Base-by-base conservation (phyloP, 179 eudicot genomes). In the Beta corolliflora region DNA sequence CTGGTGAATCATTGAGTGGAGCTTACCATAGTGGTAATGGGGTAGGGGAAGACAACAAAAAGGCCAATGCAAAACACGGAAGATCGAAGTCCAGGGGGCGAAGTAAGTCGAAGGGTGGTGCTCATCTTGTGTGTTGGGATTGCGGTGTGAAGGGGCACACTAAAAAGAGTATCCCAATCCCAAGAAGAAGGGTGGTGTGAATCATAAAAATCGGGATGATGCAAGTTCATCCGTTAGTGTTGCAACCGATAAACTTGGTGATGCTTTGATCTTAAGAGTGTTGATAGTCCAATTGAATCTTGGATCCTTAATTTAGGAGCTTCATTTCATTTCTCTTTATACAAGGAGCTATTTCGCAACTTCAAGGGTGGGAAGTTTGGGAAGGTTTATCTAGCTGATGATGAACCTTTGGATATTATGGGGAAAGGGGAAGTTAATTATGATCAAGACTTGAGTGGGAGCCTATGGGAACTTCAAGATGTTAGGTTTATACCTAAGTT, bases 291-390 rank as follows among this genome's bases (percentile, higher is more conserved):
- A 0, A 52, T 48, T 7, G 81, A 77, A 19, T 52, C 68, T 5
- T 79, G 86, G 83, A 58, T 76, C 14, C 12, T 68, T 50, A 80
- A 75, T 75, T 76, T 16, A 0, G 81, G 78, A 0, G 64, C 81
- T 4, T 84, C 75, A 5, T 80, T 80, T 61, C 79, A 72, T 63
- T 53, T 78, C 5, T 56, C 77, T 15, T 44, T 59, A 41, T 25
- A 1, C 29, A 25, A 25, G 0, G 29, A 25, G 29, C 29, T 25
- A 25, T 25, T 25, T 25, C 1, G 29, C 29, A 25, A 25, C 29
- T 25, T 25, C 29, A 25, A 25, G 29, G 29, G 0, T 25, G 29
- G 29, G 29, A 25, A 25, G 29, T 25, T 25, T 0, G 0, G 29
- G 29, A 25, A 0, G 29, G 29, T 25, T 25, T 25, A 25, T 25